phyloP scores from a whole-genome alignment of 2,329 filamentous ascomycete species.

The Aspergillus costaricaensis region DNA sequence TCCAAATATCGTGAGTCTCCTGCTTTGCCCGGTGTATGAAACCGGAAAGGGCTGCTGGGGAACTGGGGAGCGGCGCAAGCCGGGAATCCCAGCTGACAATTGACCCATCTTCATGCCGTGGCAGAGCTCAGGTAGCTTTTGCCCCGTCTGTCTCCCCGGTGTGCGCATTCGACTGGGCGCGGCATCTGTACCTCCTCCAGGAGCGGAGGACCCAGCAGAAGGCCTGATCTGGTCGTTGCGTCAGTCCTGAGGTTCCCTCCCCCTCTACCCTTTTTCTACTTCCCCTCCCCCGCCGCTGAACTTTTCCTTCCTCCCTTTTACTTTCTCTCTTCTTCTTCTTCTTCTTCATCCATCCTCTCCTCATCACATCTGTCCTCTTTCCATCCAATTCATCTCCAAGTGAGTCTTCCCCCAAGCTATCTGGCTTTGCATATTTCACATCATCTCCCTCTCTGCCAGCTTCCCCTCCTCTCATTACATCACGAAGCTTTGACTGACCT shows the following conservation, averaged over 20 bases:
- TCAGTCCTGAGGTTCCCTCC: conserved; percentile 26
- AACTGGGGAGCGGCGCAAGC: conserved; percentile 33
- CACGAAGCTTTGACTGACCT: conserved; percentile 28
- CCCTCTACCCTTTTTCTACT: conserved; percentile 29
- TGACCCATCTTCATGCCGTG: conserved; percentile 17
- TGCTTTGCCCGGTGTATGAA: conserved; percentile 48
- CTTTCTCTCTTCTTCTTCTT: conserved; percentile 13
- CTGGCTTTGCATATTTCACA: not conserved
- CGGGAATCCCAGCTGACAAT: conserved; percentile 28
- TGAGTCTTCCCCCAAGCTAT: conserved; percentile 13
- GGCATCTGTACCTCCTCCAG: conserved; percentile 9
- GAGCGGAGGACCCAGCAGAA: not conserved
- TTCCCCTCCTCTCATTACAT: conserved; percentile 7
- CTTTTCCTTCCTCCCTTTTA: conserved; percentile 22
- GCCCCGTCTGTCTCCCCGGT: conserved; percentile 35
- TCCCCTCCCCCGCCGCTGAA: conserved; percentile 30
- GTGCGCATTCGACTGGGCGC: conserved; percentile 21
- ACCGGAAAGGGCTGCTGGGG: conserved; percentile 39
- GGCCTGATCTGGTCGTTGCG: conserved; percentile 36
- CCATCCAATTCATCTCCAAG: conserved; percentile 11
- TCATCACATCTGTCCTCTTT: conserved; percentile 2
- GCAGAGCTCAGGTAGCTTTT: conserved; percentile 23
- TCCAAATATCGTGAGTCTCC: conserved; percentile 40
- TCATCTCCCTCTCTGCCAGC: conserved; percentile 1
- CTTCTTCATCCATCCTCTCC: conserved; percentile 4